phyloP scores from a whole-genome alignment of 208 protist genomes.

The Wallacemonas sp. region DNA sequence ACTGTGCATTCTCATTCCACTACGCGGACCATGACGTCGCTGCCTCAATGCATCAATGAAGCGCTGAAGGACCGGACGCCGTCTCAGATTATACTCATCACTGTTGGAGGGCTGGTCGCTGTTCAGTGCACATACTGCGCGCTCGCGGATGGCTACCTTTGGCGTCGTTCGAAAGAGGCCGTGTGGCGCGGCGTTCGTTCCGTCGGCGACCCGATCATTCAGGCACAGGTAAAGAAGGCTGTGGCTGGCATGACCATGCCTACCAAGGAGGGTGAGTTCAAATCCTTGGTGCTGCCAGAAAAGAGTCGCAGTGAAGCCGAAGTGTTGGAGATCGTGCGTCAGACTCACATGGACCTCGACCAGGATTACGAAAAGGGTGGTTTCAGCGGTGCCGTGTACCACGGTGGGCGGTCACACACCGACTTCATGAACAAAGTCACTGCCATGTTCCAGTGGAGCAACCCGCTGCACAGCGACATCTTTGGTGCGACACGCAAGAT shows the following conservation, averaged over 20 bases:
- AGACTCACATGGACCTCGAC: constrained; percentile 69
- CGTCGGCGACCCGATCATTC: constrained; percentile 62
- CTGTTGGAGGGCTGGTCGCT: constrained; percentile 33
- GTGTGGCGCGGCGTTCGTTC: constrained; percentile 58
- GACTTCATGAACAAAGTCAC: constrained; percentile 90
- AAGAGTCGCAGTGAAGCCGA: constrained; percentile 48
- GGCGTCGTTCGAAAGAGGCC: constrained; percentile 48
- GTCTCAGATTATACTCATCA: constrained; percentile 58
- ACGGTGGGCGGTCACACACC: constrained; percentile 81
- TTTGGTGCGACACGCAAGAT: constrained; percentile 97
- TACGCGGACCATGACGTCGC: constrained; percentile 21
- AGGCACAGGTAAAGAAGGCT: constrained; percentile 39
- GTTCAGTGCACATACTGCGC: constrained; percentile 41
- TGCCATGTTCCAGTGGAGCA: constrained; percentile 92
- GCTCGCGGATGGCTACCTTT: constrained; percentile 49
- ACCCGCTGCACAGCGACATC: constrained; percentile 96
- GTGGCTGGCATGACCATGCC: constrained; percentile 62
- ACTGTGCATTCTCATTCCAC: too few species aligned
- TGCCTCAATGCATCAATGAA: constrained; percentile 65
- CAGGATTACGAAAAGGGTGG: constrained; percentile 63
- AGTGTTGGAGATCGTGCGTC: constrained; percentile 55
- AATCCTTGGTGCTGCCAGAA: constrained; percentile 55
- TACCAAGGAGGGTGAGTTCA: constrained; percentile 64
- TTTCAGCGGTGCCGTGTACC: constrained; percentile 94
- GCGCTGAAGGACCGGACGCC: constrained; percentile 48